Base-by-base conservation (phyloP, 2,329 filamentous ascomycete species). In the Beauveria asiatica region DNA sequence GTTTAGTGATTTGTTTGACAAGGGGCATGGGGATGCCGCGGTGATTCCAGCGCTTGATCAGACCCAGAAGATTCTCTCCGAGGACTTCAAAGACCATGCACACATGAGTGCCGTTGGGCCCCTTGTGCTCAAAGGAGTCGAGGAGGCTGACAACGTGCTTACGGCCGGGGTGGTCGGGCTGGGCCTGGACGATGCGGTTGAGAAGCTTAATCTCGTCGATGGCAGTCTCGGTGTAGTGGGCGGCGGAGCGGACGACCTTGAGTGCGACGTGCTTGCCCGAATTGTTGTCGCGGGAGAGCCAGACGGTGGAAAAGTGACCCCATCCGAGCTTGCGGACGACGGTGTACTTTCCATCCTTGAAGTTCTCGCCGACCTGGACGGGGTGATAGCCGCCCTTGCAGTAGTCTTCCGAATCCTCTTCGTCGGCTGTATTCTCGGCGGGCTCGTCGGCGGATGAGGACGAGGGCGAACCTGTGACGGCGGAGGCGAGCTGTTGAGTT, bases 81-180 rank as follows among this genome's bases (percentile, higher is more conserved):
- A 99, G 76, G 3, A 99, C 94, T 74, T 99, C 94, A 69, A 99
- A 99, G 8, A 99, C 94, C 93, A 99, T 97, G 79, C 94, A 99
- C 62, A 97, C 92, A 71, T 99, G 94, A 56, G 91, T 89, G 52
- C 94, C 94, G 70, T 99, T 95, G 48, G 93, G 93, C 10, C 94
- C 94, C 74, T 95, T 95, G 78, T 97, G 94, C 73, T 97, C 93
- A 73, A 99, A 99, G 0, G 91, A 96, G 75, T 97, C 93, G 67
- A 97, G 83, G 44, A 99, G 81, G 74, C 92, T 96, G 73, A 99
- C 94, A 65, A 97, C 94, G 70, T 97, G 93, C 73, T 90, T 90
- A 66, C 93, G 88, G 70, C 94, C 94, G 25, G 94, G 93, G 72
- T 99, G 94, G 68, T 92, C 84, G 45, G 92, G 93, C 69, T 97